These are phyloP conservation scores for Globisporangium apiculatum DNA, from an alignment of 352 stramenopile genomes.

Conservation along the genomic window DNA sequence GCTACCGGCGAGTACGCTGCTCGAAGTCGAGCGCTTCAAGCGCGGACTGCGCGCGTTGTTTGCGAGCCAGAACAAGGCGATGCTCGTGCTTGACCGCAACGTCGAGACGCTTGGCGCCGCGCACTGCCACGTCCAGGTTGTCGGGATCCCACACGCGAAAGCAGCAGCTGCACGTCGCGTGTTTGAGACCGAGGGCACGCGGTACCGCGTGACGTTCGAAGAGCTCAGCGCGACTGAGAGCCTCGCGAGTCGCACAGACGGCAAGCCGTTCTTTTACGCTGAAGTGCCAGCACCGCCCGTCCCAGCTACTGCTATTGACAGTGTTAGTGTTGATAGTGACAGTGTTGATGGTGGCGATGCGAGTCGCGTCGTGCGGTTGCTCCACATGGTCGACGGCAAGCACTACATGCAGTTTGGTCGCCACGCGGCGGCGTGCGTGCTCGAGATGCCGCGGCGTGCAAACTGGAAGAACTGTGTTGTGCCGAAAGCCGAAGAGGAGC, in stretches of 20 bases:
- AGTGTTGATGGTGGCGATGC: background rate
- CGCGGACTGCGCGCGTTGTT: slow-evolving; percentile 50
- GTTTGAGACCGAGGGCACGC: slow-evolving; percentile 60
- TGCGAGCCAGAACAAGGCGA: slow-evolving; percentile 50
- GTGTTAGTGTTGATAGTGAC: background rate
- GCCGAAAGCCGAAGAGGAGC: slow-evolving; percentile 59
- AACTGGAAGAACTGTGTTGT: slow-evolving; percentile 86
- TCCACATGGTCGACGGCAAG: slow-evolving; percentile 65
- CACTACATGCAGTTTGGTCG: slow-evolving; percentile 84
- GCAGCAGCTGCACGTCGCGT: slow-evolving; percentile 28
- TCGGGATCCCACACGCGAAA: slow-evolving; percentile 49
- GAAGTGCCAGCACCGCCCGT: slow-evolving; percentile 28
- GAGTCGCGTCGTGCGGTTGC: slow-evolving; percentile 20
- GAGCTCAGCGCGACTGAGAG: slow-evolving; percentile 32
- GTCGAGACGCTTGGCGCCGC: slow-evolving; percentile 60
- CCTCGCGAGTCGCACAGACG: slow-evolving; percentile 28
- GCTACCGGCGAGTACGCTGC: slow-evolving; percentile 27
- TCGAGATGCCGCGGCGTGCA: slow-evolving; percentile 53
- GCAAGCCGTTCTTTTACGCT: slow-evolving; percentile 57
- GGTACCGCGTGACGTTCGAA: slow-evolving; percentile 68
- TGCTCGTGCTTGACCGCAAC: slow-evolving; percentile 78
- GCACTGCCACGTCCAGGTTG: slow-evolving; percentile 69
- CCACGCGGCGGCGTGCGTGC: slow-evolving; percentile 45
- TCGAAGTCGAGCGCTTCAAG: slow-evolving; percentile 72
- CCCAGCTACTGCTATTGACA: background rate